Conservation (phyloP, 1,139 yeast species). For the Geotrichum reessii region DNA sequence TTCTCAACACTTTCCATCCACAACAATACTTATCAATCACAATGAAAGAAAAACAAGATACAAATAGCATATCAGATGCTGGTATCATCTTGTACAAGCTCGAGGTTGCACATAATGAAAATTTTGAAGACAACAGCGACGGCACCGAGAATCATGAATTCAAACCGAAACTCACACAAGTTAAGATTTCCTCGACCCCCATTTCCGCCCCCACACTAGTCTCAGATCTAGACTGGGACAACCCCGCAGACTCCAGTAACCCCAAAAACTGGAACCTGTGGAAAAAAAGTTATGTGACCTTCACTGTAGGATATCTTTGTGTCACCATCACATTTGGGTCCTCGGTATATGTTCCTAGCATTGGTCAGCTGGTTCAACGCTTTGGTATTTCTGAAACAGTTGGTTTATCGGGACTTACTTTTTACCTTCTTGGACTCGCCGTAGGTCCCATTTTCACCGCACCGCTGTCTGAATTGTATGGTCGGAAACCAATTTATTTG, state of each 20-base stretch:
- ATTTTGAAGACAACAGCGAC: neutral
- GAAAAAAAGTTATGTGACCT: slow-evolving; percentile 11
- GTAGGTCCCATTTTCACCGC: slow-evolving; percentile 72
- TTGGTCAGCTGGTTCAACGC: neutral
- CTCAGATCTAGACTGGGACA: slow-evolving; percentile 9
- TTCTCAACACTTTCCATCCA: too few species aligned
- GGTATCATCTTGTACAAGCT: neutral
- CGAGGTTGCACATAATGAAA: neutral
- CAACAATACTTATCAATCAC: neutral
- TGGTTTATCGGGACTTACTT: slow-evolving; percentile 60
- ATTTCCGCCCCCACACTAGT: neutral
- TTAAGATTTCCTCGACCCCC: neutral
- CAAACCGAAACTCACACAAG: neutral
- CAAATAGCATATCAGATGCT: neutral
- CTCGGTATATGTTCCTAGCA: slow-evolving; percentile 9
- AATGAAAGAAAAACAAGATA: neutral
- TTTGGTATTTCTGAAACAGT: slow-evolving; percentile 6
- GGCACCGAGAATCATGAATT: neutral
- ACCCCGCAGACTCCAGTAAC: slow-evolving; percentile 6
- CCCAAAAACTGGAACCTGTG: slow-evolving; percentile 11
- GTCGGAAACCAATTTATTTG: slow-evolving; percentile 60
- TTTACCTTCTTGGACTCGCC: slow-evolving; percentile 66
- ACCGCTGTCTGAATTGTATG: slow-evolving; percentile 69
- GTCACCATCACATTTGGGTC: slow-evolving; percentile 12
- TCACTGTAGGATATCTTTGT: slow-evolving; percentile 10